Base-by-base conservation (phyloP, 768 basidiomycete species). In the Nidularia pulvinata region DNA sequence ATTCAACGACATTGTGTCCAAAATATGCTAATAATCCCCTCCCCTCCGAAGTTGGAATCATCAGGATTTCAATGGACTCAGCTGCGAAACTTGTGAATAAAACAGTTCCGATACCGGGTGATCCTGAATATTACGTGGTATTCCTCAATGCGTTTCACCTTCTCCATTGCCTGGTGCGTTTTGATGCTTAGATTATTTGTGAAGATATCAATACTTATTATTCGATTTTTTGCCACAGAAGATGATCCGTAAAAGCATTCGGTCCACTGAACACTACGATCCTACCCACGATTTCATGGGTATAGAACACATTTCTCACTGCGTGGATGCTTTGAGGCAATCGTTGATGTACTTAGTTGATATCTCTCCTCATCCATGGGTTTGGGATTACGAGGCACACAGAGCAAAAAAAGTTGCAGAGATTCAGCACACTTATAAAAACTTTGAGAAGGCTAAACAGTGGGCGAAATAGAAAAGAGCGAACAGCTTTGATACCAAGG, bases 151-250 rank as follows among this genome's bases (percentile, higher is more conserved):
- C 66, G 2, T 68, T 64, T 53, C 68, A 68, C 45, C 61, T 66
- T 45, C 56, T 68, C 7, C 67, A 68, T 53, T 70, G 69, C 48
- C 45, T 69, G 53, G 69, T 70, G 25, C 9, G 63, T 36, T 10
- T 37, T 35, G 6, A 19, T 51, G 14, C 35, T n/a, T 19, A 19
- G 34, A 54, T 46, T 6, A 32, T 36, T 30, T 32, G 36, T 16
- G 2, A 25, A 10, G 34, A 32, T 30, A 25, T 45, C 48, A 65
- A 65, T 49, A 60, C 55, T 34, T 50, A 65, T 1, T 59, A 63
- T 22, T 56, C 64, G 49, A 54, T 57, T 4, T 50, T 64, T 1
- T 45, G n/a, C 58, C 37, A 60, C 57, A 14, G 63, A 61, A 13
- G 57, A 62, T 53, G 60, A 65, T 48, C 43, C 46, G 7, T 16